Base-by-base conservation (phyloP, 192 early-diverging fungal genomes). In the Mortierella hygrophila region DNA sequence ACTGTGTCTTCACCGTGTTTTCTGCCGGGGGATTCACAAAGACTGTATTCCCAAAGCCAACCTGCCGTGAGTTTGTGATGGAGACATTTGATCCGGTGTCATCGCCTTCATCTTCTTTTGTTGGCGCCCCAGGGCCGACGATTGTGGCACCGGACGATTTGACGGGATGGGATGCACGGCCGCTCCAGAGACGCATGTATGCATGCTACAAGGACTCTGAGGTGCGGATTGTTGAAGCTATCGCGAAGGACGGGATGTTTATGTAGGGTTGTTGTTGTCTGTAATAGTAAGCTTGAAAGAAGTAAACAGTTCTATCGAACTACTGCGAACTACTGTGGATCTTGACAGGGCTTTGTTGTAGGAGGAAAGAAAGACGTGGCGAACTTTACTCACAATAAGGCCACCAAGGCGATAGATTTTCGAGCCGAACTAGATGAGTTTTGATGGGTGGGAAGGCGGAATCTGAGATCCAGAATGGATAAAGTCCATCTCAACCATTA, bases 1-100 rank as follows among this genome's bases (percentile, higher is more conserved):
- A 90, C 29, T 82, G 88, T 70, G 91, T 94, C 13, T 93, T 90
- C 42, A 84, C 90, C 11, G 74, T 94, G 18, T 91, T 94, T 70
- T 73, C 78, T 26, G 76, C 82, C 54, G 87, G 84, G 70, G 72
- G 26, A 15, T 44, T 73, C 11, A 42, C 40, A 52, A 73, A 47
- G 23, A n/a, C 41, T n/a, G 20, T 65, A 9, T 88, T 94, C 68
- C 81, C 89, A 41, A 82, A 85, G 38, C 93, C 94, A 9, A 83
- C 52, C 15, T 88, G 74, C 35, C 90, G 89, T 38, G 94, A 95
- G 79, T 93, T 90, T 83, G 85, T 94, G 10, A 79, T 92, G 70
- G 88, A 91, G 47, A 85, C 80, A 10, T 85, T 85, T 55, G 83
- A 85, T n/a, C 83, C 83, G 15, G 55, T 54, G 15, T 74, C 79